Evolutionary conservation across 2,329 filamentous ascomycete genomes (phyloP), one percentile per base, ranked within the genome.

Genomic region (Xylaria sp.): DNA sequence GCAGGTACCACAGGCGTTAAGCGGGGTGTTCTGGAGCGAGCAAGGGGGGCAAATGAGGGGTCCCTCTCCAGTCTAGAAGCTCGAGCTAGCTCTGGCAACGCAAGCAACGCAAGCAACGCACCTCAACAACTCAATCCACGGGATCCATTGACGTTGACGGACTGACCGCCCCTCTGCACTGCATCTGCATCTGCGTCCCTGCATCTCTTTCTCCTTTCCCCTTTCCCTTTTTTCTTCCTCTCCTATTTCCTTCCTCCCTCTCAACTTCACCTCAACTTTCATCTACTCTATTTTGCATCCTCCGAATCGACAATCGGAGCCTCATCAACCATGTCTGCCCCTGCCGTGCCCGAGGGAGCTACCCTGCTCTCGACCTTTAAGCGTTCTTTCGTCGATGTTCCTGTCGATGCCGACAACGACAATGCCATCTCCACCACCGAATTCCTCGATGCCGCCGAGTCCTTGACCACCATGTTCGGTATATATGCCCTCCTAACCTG

Each of bases 371-470:
- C 96, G 76, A 91, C 89, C 71, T 84, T 96, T 78, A 91, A 91
- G 82, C 85, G 85, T 76, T 94, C 91, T 72, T 99, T 97, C 81
- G 83, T 85, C 67, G 87, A 94, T 71, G 94, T 98, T 57, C 89
- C 91, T 14, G 79, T 97, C 71, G 87, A 92, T 72, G 82, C 84
- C 65, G 83, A 84, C 70, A 89, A 91, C 70, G 89, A 88, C 79
- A 90, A 92, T 81, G 90, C 88, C 64, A 88, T 98, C 73, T 80
- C 87, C 57, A 98, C 95, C 49, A 86, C 86, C 61, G 88, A 96
- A 77, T 99, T 98, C 79, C 89, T 98, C 67, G 91, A 96, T 69
- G 95, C 95, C 61, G 87, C 92, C 56, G 93, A 97, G 84, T 89
- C 91, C 60, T 80, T 98, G 77, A 91, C 90, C 56, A 91, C 88